These are phyloP conservation scores for Balamuthia mandrillaris DNA, from an alignment of 208 protist species.

Conservation along the genomic window DNA sequence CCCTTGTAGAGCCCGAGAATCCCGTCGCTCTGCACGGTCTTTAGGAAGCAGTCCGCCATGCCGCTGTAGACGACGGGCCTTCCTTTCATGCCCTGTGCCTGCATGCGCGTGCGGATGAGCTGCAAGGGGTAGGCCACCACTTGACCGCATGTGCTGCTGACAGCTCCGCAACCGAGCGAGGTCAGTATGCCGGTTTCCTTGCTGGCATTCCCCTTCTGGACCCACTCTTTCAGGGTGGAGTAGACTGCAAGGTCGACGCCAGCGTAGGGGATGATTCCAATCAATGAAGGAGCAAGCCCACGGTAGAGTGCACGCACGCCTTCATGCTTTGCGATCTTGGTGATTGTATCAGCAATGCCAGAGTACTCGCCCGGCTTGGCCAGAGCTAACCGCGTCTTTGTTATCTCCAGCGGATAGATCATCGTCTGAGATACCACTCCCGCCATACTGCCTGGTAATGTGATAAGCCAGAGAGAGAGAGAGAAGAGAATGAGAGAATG, in stretches of 20 bases:
- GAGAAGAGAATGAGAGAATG: too few relatives aligned
- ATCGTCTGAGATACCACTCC: constrained; percentile 27
- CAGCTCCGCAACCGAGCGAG: constrained; percentile 2
- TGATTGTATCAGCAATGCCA: constrained; percentile 12
- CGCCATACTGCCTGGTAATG: background rate
- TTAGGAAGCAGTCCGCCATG: constrained; percentile 21
- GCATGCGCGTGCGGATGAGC: constrained; percentile 22
- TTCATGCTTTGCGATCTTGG: background rate
- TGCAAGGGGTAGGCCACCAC: constrained; percentile 33
- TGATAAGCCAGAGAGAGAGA: too few relatives aligned
- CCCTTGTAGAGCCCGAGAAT: constrained; percentile 23
- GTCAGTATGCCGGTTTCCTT: constrained; percentile 15
- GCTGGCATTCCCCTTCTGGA: background rate
- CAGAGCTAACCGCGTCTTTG: constrained; percentile 34
- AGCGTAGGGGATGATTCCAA: constrained; percentile 37
- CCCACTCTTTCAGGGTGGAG: background rate
- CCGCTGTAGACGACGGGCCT: constrained; percentile 20
- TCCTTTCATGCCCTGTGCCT: constrained; percentile 15
- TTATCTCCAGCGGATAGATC: constrained; percentile 43
- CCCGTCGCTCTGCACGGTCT: constrained; percentile 24
- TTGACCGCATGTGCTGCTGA: constrained; percentile 34
- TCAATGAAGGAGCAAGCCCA: constrained; percentile 12
- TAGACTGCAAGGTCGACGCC: constrained; percentile 42
- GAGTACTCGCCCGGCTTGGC: constrained; percentile 9
- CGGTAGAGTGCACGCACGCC: background rate